Percentiles rank a stretch among this genome's conserved stretches.
Conservation (phyloP, 805 yeast species). For the Priceomyces castillae region DNA sequence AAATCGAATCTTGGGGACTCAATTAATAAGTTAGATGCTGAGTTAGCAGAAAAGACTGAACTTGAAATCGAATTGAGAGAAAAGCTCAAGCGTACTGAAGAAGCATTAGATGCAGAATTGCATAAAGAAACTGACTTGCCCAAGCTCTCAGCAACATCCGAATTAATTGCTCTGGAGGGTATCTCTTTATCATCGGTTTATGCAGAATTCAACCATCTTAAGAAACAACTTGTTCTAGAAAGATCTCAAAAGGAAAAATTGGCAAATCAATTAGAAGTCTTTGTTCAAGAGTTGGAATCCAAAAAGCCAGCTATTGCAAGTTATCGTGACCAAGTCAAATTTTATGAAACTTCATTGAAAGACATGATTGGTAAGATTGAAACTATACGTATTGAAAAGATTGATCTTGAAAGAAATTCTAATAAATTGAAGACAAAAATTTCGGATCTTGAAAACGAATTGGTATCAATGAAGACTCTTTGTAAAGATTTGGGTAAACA, state of each 20-base stretch:
- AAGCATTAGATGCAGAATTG: conserved; percentile 37
- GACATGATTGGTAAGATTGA: conserved; percentile 55
- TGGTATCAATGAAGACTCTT: conserved; percentile 50
- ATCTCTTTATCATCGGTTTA: conserved; percentile 65
- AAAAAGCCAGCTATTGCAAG: conserved; percentile 73
- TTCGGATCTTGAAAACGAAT: conserved; percentile 47
- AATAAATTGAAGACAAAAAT: conserved; percentile 30
- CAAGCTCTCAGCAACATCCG: conserved; percentile 56
- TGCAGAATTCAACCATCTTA: conserved; percentile 60
- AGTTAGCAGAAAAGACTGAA: conserved; percentile 32
- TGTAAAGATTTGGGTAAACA: conserved; percentile 78
- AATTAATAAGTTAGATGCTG: conserved; percentile 31
- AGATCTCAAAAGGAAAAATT: conserved; percentile 67
- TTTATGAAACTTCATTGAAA: conserved; percentile 53
- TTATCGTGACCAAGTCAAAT: conserved; percentile 56
- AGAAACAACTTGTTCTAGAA: conserved; percentile 66
- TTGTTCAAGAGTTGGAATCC: conserved; percentile 72
- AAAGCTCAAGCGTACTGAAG: conserved; percentile 38
- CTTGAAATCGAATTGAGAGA: conserved; percentile 34
- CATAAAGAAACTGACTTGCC: conserved; percentile 40
- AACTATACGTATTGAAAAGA: conserved; percentile 48
- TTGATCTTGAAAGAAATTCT: conserved; percentile 39
- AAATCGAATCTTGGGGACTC: conserved; percentile 36
- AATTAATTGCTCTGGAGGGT: conserved; percentile 49
- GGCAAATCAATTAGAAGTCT: conserved; percentile 65